Percentiles rank a stretch among this genome's conserved stretches.
These are phyloP conservation scores for Didymella arachidicola DNA, from an alignment of 2,329 filamentous ascomycete genomes.

Conservation along the genomic window DNA sequence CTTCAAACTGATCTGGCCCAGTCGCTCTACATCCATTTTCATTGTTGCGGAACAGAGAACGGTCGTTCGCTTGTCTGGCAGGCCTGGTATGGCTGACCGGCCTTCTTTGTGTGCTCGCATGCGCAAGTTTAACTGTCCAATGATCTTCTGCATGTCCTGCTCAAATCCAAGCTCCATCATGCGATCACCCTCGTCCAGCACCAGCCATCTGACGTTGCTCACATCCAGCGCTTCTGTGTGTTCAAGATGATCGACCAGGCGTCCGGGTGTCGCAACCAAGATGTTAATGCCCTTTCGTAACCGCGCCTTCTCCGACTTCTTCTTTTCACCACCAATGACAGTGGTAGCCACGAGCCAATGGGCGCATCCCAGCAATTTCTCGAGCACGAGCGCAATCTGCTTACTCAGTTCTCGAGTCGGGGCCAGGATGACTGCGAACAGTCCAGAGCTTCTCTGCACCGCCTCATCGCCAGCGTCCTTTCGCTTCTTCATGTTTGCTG, in stretches of 20 bases:
- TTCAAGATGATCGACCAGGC: constrained; percentile 88
- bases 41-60: constrained; percentile 95
- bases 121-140: constrained; percentile 76
- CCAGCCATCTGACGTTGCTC: constrained; percentile 88
- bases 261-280: constrained; percentile 90
- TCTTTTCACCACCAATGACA: constrained; percentile 75
- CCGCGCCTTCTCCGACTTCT: constrained; percentile 88
- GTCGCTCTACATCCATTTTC: constrained; percentile 94
- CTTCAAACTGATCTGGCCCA: constrained; percentile 94
- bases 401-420: constrained; percentile 94
- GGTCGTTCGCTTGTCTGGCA: constrained; percentile 81
- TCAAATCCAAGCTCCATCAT: constrained; percentile 98
- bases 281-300: constrained; percentile 95
- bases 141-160: constrained; percentile 87
- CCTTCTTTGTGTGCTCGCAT: constrained; percentile 66
- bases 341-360: constrained; percentile 95
- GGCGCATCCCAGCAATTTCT: constrained; percentile 84
- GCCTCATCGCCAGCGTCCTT: constrained; percentile 45
- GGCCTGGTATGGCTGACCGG: constrained; percentile 66
- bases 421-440: constrained; percentile 93
- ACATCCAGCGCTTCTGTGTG: constrained; percentile 91
- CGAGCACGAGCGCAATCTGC: constrained; percentile 87
- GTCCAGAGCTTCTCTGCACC: constrained; percentile 82
- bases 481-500: constrained; percentile 57
- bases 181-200: constrained; percentile 96